These are phyloP conservation scores for Shiraia sp. DNA, from an alignment of 2,329 filamentous ascomycete species.

Conservation along the genomic window DNA sequence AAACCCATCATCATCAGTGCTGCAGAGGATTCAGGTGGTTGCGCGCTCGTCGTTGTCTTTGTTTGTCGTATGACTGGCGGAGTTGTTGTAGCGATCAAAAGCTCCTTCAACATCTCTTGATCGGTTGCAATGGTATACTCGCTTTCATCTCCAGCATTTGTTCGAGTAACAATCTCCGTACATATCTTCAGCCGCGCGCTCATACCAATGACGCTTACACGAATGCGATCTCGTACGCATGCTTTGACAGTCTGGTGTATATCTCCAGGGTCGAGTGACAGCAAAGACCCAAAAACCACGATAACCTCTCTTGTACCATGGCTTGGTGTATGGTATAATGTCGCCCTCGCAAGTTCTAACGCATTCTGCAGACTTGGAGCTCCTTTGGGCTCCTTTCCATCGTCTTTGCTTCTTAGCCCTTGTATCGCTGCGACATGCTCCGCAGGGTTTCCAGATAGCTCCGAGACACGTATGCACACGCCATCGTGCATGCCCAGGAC, in stretches of 20 bases:
- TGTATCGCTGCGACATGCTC: slow-evolving; percentile 82
- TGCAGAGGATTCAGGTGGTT: slow-evolving; percentile 47
- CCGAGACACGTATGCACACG: slow-evolving; percentile 80
- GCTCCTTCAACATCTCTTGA: slow-evolving; percentile 82
- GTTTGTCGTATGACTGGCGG: slow-evolving; percentile 78
- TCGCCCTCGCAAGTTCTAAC: slow-evolving; percentile 89
- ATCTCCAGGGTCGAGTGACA: slow-evolving; percentile 90
- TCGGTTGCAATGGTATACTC: slow-evolving; percentile 85
- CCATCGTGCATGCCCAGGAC: slow-evolving; percentile 94
- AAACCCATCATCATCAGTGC: slow-evolving; percentile 96
- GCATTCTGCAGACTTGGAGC: slow-evolving; percentile 78
- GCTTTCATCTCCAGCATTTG: slow-evolving; percentile 76
- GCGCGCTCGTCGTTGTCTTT: slow-evolving; percentile 28
- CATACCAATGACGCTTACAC: slow-evolving; percentile 86
- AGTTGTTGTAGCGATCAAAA: slow-evolving; percentile 87
- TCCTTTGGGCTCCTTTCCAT: slow-evolving; percentile 59
- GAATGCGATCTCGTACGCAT: slow-evolving; percentile 80
- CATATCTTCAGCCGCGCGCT: slow-evolving; percentile 93
- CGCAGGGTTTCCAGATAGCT: slow-evolving; percentile 87
- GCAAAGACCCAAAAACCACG: slow-evolving; percentile 85
- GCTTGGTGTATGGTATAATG: slow-evolving; percentile 87
- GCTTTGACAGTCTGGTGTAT: slow-evolving; percentile 86
- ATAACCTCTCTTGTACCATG: slow-evolving; percentile 94
- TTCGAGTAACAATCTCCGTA: slow-evolving; percentile 82
- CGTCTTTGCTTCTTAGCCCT: slow-evolving; percentile 65